phyloP scores from a whole-genome alignment of 2,329 filamentous ascomycete species.

The Endoconidiophora laricicola region DNA sequence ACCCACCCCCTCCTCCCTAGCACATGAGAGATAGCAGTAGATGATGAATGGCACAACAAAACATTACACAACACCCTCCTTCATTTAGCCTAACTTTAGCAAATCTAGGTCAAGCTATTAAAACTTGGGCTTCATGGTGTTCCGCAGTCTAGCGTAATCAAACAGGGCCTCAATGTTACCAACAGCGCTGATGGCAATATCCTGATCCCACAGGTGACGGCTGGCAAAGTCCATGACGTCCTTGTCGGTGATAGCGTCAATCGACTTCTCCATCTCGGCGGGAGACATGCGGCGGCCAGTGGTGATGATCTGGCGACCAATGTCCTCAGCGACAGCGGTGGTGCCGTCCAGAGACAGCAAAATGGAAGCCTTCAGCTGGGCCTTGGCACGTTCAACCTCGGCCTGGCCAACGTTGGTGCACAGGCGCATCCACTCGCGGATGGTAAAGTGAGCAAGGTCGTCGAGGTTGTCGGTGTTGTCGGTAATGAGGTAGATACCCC shows the following conservation, averaged over 20 bases:
- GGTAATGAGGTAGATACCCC: conserved; percentile 97
- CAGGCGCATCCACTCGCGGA: conserved; percentile 94
- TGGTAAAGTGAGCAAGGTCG: conserved; percentile 93
- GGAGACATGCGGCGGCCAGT: conserved; percentile 83
- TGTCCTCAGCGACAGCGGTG: conserved; percentile 93
- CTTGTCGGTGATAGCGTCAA: conserved; percentile 81
- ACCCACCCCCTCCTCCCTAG: neutral
- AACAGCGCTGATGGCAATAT: conserved; percentile 83
- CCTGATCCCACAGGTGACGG: conserved; percentile 93
- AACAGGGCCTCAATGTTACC: conserved; percentile 78
- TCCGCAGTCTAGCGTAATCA: conserved; percentile 63
- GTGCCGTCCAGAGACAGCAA: conserved; percentile 94
- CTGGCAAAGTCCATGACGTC: conserved; percentile 94
- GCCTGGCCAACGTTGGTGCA: conserved; percentile 74
- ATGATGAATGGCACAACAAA: conserved; percentile 10
- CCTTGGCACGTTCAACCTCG: conserved; percentile 96
- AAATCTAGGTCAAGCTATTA: conserved; percentile 19
- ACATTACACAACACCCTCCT: conserved; percentile 11
- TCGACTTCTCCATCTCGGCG: conserved; percentile 84
- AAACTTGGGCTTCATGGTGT: conserved; percentile 75
- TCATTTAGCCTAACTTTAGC: conserved; percentile 11
- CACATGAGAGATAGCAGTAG: conserved; percentile 9
- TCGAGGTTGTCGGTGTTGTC: conserved; percentile 78
- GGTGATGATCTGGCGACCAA: conserved; percentile 95
- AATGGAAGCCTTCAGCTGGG: conserved; percentile 96